Evolutionary conservation across 73 alveolate species (phyloP), one percentile per base, ranked within the genome.

Genomic region (Paramecium sexaurelia): DNA sequence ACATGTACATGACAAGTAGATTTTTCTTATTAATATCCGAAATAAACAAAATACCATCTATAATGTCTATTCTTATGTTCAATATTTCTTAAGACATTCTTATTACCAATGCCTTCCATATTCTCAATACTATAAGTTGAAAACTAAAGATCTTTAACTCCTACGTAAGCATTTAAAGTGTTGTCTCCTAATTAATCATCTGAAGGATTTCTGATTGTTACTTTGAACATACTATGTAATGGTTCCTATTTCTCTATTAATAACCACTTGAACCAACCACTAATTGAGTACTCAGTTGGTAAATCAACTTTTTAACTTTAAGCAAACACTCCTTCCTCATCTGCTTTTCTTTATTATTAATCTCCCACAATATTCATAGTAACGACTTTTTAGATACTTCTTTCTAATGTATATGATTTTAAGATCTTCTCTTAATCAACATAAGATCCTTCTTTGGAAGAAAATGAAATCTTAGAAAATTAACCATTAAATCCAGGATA

Each of bases 71-170:
- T 36, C 29, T 85, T 85, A 40, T 85, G 92, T 6, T 85, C 85
- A 24, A 85, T 85, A 6, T 5, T 85, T 37, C 56, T 43, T 27
- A 11, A 29, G 0, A 19, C 3, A 36, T 85, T 27, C 19, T 33
- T 85, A 61, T 83, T 83, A 11, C 87, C 92, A 27, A 11, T 13
- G 55, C 92, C 92, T 15, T 55, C 35, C 92, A 85, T 85, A 36
- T 85, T 85, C 32, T 29, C 56, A 29, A 55, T 55, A 55, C 85
- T 32, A 20, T 85, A 85, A 19, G 92, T 85, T n/a, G 88, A 37
- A 37, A 85, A 56, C 26, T 55, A 1, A 1, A 85, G 69, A n/a
- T 40, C n/a, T 7, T 40, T 26, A 4, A 3, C 0, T 9, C 73
- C 73, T 35, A 78, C 24, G 4, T 26, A 78, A 7, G 29, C 29